Evolutionary conservation across 495 filamentous ascomycete genomes (phyloP), one percentile per base, ranked within the genome.

Genomic region (Apodospora peruviana): DNA sequence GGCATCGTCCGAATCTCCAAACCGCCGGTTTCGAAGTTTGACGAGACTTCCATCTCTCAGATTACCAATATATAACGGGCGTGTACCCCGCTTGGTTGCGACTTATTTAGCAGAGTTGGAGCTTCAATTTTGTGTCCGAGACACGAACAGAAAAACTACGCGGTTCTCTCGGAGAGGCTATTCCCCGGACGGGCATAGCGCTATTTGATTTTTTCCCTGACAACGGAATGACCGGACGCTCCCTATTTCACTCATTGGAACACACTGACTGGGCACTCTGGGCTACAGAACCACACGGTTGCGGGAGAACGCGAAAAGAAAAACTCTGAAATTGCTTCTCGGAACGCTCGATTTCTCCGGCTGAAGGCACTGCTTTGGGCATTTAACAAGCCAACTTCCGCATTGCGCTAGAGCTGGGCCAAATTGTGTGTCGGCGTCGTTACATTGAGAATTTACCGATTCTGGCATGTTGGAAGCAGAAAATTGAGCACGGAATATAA

Each of bases 401-500:
- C 37, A 39, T 39, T 39, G 17, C 37, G 17, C 17, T 14, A 39
- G 14, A 32, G n/a, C n/a, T 32, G 7, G 27, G 27, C 27, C 7
- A 32, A 7, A 7, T 7, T 32, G 27, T 9, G 2, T 36, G 9
- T 7, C 8, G 4, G 17, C 20, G 17, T 38, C 32, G 44, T 23
- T 38, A 12, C 17, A 19, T 46, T 14, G 8, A 19, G 17, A 25
- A 35, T 37, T 37, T 36, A 46, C 44, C 44, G 39, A 22, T 41
- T 41, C 19, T 14, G 37, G 39, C 27, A 32, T 12, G 12, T 7
- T 12, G 7, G 5, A 5, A 32, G 7, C 39, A 22, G 20, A 22
- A 5, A 21, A n/a, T 21, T 38, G 40, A 47, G 36, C 21, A 34
- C 48, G 48, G 48, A 45, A 44, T 27, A 34, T 21, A 44, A 44